Base-by-base conservation (phyloP, 257 asterid genomes). In the Solanum peruvianum region DNA sequence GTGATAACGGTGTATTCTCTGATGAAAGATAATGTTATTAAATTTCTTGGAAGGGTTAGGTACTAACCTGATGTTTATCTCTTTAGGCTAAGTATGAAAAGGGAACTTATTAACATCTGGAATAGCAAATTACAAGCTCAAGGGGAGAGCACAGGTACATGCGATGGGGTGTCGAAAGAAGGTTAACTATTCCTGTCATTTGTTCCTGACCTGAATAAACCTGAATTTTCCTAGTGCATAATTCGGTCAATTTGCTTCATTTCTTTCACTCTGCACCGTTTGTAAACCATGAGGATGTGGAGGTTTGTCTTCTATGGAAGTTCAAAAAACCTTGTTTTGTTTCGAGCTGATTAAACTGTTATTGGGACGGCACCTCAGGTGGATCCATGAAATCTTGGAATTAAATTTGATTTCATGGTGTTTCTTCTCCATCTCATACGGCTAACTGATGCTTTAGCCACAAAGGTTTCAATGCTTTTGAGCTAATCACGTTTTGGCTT, bases 111-210 rank as follows among this genome's bases (percentile, higher is more conserved):
- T 47, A 4, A 45, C 52, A 45, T 45, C 52, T 45, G 52, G 52
- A 12, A 45, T 45, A 45, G 52, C 52, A 45, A 45, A 45, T 45
- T 45, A 47, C 56, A 47, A 47, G 56, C 56, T 47, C 56, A 47
- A 47, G 56, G 89, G 56, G 90, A 91, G 81, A 56, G 86, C 31
- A n/a, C 56, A 47, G 18, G 47, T 18, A 45, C 71, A 39, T 52
- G 56, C 84, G 52, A 83, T 86, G 27, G 58, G 81, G 56, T 12
- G 18, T 47, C 18, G 14, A 5, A 13, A 45, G 18, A 45, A 45
- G 52, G 52, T 45, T 12, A 45, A 45, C 52, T 15, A 45, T 45
- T 13, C 52, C 2, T 45, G 52, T 7, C 52, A 45, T 45, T 45
- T 45, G 16, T 45, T 45, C 18, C 18, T 45, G 52, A 12, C 6